These are phyloP conservation scores for Colletotrichum horii DNA, from an alignment of 2,329 filamentous ascomycete species.

Conservation along the genomic window DNA sequence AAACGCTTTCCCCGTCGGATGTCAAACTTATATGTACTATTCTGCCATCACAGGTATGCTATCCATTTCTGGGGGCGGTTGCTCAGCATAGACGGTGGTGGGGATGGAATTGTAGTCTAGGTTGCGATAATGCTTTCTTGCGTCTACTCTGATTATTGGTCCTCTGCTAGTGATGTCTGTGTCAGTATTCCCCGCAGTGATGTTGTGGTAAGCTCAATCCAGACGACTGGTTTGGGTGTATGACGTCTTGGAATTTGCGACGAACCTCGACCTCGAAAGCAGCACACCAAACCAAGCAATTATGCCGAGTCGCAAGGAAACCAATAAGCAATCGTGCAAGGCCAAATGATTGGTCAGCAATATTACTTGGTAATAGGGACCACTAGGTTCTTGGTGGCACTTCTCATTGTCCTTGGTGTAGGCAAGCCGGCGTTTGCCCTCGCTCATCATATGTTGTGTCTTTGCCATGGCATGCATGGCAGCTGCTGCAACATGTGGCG, in stretches of 20 bases:
- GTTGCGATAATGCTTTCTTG: conserved; percentile 33
- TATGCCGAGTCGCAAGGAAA: neutral
- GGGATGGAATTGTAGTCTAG: conserved; percentile 48
- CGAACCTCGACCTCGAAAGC: neutral
- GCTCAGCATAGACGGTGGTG: conserved; percentile 54
- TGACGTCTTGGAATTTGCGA: neutral
- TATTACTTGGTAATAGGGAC: neutral
- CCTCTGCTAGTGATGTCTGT: neutral
- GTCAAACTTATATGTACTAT: conserved; percentile 54
- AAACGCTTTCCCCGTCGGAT: conserved; percentile 26
- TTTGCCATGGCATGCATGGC: neutral
- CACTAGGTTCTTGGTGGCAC: neutral
- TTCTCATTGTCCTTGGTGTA: neutral
- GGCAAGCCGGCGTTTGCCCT: neutral
- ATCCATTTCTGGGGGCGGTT: conserved; percentile 40
- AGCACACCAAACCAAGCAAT: neutral
- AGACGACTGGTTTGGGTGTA: neutral
- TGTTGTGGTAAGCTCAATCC: neutral
- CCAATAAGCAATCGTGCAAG: neutral
- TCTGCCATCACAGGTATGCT: conserved; percentile 47
- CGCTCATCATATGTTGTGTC: neutral
- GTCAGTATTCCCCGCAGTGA: neutral
- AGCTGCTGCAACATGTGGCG: neutral
- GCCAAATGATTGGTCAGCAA: neutral
- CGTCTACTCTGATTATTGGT: neutral